phyloP scores from a whole-genome alignment of 108 stramenopile genomes.

The Epipyxis sp. region DNA sequence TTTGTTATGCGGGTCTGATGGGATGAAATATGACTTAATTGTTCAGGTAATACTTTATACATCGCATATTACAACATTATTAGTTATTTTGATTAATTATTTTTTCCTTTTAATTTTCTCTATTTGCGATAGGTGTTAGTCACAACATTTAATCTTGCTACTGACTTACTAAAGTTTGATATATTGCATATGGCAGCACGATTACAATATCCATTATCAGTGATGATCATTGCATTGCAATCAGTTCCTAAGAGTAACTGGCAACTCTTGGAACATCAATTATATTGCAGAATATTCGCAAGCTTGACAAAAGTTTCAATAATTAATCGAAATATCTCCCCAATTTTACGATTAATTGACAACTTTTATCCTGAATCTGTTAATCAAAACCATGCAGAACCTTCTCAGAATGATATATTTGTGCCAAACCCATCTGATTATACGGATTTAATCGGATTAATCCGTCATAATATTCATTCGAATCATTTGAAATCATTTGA shows the following conservation, averaged over 20 bases:
- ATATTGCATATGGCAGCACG: not conserved
- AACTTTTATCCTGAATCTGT: not conserved
- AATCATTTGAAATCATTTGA: too few relatives aligned
- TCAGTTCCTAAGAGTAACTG: not conserved
- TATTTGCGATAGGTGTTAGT: not conserved
- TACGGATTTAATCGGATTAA: too few relatives aligned
- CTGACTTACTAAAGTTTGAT: not conserved
- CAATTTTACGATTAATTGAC: not conserved
- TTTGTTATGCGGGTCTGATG: too few relatives aligned
- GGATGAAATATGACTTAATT: too few relatives aligned
- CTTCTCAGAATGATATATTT: too few relatives aligned
- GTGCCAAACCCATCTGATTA: too few relatives aligned
- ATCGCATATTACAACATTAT: too few relatives aligned
- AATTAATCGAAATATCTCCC: not conserved
- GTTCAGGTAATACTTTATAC: too few relatives aligned
- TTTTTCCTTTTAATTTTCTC: too few relatives aligned
- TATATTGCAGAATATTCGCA: not conserved
- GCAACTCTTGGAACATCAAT: not conserved
- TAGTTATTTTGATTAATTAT: too few relatives aligned
- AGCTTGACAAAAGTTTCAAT: not conserved
- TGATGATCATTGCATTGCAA: not conserved
- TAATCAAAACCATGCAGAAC: too few relatives aligned
- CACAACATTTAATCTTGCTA: not conserved
- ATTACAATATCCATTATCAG: not conserved
- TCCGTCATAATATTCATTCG: too few relatives aligned